A percentile compares a stretch with the other conserved stretches of the same genome.
Conservation (phyloP, 805 yeast species). For the Candida dendrica region DNA sequence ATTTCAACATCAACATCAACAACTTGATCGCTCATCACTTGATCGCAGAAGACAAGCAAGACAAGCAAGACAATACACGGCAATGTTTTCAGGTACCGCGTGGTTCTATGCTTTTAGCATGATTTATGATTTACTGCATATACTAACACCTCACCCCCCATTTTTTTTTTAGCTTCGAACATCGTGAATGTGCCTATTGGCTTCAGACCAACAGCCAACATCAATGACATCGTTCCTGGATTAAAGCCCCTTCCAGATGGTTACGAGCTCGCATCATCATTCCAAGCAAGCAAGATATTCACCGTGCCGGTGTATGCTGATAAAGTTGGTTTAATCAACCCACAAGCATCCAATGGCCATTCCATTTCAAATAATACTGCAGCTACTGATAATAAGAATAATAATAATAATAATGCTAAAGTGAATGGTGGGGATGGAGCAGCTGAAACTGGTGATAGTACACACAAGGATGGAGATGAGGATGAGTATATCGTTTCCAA, state of each 20-base stretch:
- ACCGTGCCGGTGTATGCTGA: neutral
- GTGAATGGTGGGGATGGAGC: neutral
- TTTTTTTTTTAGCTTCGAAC: neutral
- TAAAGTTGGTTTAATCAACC: neutral
- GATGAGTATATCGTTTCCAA: constrained; percentile 5
- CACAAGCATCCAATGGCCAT: neutral
- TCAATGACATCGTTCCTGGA: neutral
- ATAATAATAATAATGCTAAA: neutral
- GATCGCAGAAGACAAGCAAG: neutral
- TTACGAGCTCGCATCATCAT: neutral
- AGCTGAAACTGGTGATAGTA: neutral
- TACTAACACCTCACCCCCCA: too few species aligned
- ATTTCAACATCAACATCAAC: neutral
- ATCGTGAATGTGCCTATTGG: neutral
- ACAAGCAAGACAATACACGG: too few species aligned
- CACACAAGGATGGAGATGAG: neutral
- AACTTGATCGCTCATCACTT: too few species aligned
- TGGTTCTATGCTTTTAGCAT: too few species aligned
- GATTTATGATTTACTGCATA: neutral
- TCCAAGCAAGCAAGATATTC: neutral
- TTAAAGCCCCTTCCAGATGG: neutral
- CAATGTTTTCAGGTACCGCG: neutral
- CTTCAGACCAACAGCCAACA: neutral
- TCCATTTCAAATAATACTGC: neutral
- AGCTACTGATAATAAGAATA: neutral